A percentile compares a stretch with the other conserved stretches of the same genome.
Conservation (phyloP, 2,329 filamentous ascomycete species). For the Metarhizium brunneum region DNA sequence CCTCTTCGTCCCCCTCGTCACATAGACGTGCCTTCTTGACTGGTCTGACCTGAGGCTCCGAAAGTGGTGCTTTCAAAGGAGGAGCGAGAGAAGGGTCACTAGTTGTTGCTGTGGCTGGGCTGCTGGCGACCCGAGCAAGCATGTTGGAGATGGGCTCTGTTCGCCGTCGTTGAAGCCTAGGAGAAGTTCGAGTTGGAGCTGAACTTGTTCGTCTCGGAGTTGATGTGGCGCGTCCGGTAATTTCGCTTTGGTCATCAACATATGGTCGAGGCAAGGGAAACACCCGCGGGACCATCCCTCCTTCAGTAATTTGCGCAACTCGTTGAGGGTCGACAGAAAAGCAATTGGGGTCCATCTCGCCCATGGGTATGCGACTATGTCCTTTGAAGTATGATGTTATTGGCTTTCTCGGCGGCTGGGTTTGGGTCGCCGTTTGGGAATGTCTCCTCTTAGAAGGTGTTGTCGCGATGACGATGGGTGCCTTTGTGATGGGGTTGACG, state of each 20-base stretch:
- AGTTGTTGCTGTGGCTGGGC: conserved; percentile 10
- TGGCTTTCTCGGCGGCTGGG: conserved; percentile 32
- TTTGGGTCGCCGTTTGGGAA: conserved; percentile 21
- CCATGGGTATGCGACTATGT: conserved; percentile 43
- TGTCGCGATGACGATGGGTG: conserved; percentile 38
- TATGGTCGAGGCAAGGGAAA: conserved; percentile 52
- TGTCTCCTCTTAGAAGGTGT: conserved; percentile 34
- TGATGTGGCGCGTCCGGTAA: conserved; percentile 5
- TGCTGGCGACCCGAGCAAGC: conserved; percentile 20
- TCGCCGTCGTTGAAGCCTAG: conserved; percentile 36
- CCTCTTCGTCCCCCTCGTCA: conserved; percentile 28
- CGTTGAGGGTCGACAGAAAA: conserved; percentile 43
- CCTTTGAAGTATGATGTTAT: conserved; percentile 47
- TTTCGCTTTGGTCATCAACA: conserved; percentile 27
- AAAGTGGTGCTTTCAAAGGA: conserved; percentile 5
- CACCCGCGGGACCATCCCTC: conserved; percentile 42
- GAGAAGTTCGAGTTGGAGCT: conserved; percentile 20
- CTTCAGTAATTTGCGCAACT: conserved; percentile 38
- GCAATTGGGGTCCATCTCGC: conserved; percentile 55
- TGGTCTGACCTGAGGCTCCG: conserved; percentile 28
- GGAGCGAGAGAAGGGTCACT: conserved; percentile 6
- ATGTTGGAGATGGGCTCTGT: conserved; percentile 43
- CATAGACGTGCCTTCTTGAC: conserved; percentile 50
- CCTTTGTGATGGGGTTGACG: conserved; percentile 82
- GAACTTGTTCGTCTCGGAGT: conserved; percentile 9